Conservation (phyloP, 805 yeast species). For the Sugiyamaella chiloensis region DNA sequence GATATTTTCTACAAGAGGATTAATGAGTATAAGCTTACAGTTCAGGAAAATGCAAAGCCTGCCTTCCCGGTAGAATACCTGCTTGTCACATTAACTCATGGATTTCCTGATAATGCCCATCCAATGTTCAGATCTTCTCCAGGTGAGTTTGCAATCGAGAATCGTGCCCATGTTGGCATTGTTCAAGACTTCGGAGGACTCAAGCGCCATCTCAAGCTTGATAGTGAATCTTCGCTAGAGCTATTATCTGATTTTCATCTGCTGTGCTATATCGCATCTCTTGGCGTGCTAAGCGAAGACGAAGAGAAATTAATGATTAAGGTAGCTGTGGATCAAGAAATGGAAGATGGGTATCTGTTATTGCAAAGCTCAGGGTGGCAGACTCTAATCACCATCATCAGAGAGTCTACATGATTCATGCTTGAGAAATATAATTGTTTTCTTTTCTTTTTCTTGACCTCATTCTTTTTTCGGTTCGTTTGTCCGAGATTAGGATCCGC, state of each 20-base stretch:
- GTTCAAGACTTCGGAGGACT: constrained; percentile 63
- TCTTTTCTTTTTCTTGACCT: too few relatives aligned
- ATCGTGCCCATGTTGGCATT: constrained; percentile 71
- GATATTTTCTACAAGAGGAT: constrained; percentile 81
- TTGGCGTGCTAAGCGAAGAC: constrained; percentile 53
- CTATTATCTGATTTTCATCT: constrained; percentile 73
- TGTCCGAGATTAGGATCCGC: too few relatives aligned
- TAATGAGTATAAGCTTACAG: constrained; percentile 85
- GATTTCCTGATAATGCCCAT: constrained; percentile 67
- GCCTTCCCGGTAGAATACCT: constrained; percentile 91
- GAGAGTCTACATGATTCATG: constrained; percentile 17
- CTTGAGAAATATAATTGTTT: too few relatives aligned
- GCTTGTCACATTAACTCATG: constrained; percentile 84
- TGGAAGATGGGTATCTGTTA: constrained; percentile 48
- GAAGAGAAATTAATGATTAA: constrained; percentile 52
- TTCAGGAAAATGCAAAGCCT: constrained; percentile 86
- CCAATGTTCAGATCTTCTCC: constrained; percentile 47
- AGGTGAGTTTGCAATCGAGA: constrained; percentile 65
- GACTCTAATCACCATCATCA: constrained; percentile 59
- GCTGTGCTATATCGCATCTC: constrained; percentile 51
- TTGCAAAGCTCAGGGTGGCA: constrained; percentile 77
- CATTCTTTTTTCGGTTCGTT: too few relatives aligned
- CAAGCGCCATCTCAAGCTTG: constrained; percentile 47
- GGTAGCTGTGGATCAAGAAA: constrained; percentile 43
- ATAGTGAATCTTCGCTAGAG: constrained; percentile 31